Evolutionary conservation across 139 green algal genomes (phyloP), one percentile per base, ranked within the genome.

Genomic region (Chlorella sp.): DNA sequence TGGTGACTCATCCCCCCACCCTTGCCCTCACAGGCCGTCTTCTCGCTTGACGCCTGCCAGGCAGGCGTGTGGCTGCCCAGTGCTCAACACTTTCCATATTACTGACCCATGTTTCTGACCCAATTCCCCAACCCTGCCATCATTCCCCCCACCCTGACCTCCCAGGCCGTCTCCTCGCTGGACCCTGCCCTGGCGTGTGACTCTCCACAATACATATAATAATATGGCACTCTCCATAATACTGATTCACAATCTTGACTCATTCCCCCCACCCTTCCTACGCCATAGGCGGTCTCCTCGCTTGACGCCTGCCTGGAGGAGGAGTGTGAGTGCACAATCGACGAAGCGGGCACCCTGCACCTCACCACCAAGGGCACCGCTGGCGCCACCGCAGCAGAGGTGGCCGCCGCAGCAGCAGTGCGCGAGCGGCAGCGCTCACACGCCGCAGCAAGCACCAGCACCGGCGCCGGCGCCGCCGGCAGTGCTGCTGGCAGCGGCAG

Each of bases 271-370:
- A 73, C 77, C 91, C 81, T n/a, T 86, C 73, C 68, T 86, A 87
- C 75, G 92, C 57, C 86, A 82, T 71, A 93, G 66, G 88, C 91
- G 39, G 71, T 79, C 53, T n/a, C 42, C n/a, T 83, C 85, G 0
- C 32, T 83, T 2, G 86, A 91, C 30, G 37, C 5, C 40, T 85
- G 48, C 68, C 71, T 89, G 21, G 76, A 34, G 28, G 85, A 83
- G 32, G 66, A 86, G 37, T 88, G 32, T 53, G 79, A 87, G 30
- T 88, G 78, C 36, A 28, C 32, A 39, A 76, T 85, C 0, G 90
- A 86, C 79, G 86, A 60, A n/a, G n/a, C 77, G 19, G 90, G 84
- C n/a, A 42, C 28, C 71, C 40, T 81, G 84, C 84, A 88, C 39
- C 84, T 80, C 30, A 69, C 60, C 11, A 64, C 82, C 57, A 86